A percentile compares a stretch with the other conserved stretches of the same genome.
Evolutionary conservation across 768 basidiomycete genomes (phyloP).

Genomic region (Hypholoma fasciculare): DNA sequence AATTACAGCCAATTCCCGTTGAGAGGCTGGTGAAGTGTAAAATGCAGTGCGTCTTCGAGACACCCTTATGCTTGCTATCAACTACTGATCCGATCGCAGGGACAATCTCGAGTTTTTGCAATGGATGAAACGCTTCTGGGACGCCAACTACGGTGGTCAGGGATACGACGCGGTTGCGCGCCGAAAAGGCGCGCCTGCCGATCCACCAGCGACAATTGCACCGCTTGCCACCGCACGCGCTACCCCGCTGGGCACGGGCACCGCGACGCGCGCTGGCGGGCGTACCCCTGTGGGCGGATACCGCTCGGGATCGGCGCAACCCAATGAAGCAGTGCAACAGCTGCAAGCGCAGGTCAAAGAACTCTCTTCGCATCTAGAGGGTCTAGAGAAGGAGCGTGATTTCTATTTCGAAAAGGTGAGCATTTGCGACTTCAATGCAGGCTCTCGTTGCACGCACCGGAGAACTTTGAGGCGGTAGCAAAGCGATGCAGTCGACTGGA

Average conservation of each 20-base stretch:
- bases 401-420: slow-evolving; percentile 98
- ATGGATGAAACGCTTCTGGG: slow-evolving; percentile 97
- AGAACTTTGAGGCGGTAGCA: too few relatives aligned
- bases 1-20: slow-evolving; percentile 84
- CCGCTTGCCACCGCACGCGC: slow-evolving; percentile 41
- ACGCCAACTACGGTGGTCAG: slow-evolving; percentile 84
- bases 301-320: slow-evolving; percentile 64
- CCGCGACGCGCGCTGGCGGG: slow-evolving; percentile 54
- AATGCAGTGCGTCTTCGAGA: slow-evolving; percentile 79
- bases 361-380: slow-evolving; percentile 78
- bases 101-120: slow-evolving; percentile 99
- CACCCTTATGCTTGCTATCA: neutral
- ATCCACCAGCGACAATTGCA: slow-evolving; percentile 77
- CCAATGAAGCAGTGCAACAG: slow-evolving; percentile 64
- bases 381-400: slow-evolving; percentile 95
- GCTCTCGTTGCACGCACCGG: too few relatives aligned
- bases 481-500: too few relatives aligned
- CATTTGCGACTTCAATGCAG: neutral
- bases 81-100: slow-evolving; percentile 36
- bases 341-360: slow-evolving; percentile 82
- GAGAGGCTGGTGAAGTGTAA: slow-evolving; percentile 96
- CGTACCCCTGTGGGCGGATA: slow-evolving; percentile 73
- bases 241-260: slow-evolving; percentile 14
- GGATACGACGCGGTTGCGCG: slow-evolving; percentile 85
- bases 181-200: slow-evolving; percentile 74